Evolutionary conservation across 2,329 filamentous ascomycete species (phyloP), one percentile per base, ranked within the genome.

Genomic region (Simplicillium aogashimaense): DNA sequence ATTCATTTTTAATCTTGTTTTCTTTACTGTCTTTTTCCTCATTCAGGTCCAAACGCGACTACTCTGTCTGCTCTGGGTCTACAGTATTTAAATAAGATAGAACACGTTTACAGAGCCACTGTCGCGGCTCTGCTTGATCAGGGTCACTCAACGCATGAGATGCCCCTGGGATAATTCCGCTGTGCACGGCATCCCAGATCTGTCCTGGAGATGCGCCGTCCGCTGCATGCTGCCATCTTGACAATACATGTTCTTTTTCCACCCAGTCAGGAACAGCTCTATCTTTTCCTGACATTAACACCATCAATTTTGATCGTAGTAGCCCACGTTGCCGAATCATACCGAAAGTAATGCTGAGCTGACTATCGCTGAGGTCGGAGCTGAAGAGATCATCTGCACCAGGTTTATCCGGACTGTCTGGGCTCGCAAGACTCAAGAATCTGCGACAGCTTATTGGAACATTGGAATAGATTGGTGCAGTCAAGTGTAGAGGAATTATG

Each of bases 371-470:
- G 18, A 82, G 55, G 54, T 83, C 80, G 10, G 69, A 74, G 43
- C 74, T 79, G 58, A 83, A 84, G 43, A 78, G 71, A 51, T 84
- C 80, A 53, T 84, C 79, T 36, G 75, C 72, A 3, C 68, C 69
- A 2, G 67, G 69, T 14, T 61, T 53, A 20, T 63, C 58, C 0
- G 75, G 74, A 17, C 69, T 74, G 32, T 52, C 50, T 0, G 54
- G 54, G 36, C 59, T 61, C 2, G 69, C 64, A 8, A 84, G 63
- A 43, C 74, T 77, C 34, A 55, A 46, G 44, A 49, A 58, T 38
- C 51, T 42, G 20, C 50, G 48, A 34, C 46, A 52, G 39, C 47
- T 57, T 33, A 57, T 50, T 20, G 54, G 55, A 14, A 50, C 52
- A 41, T 56, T 54, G 31, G 48, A 36, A 39, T 59, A 60, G 28